Evolutionary conservation across 257 asterid species (phyloP), one percentile per base, ranked within the genome.

Genomic region (Ophiorrhiza pumila): DNA sequence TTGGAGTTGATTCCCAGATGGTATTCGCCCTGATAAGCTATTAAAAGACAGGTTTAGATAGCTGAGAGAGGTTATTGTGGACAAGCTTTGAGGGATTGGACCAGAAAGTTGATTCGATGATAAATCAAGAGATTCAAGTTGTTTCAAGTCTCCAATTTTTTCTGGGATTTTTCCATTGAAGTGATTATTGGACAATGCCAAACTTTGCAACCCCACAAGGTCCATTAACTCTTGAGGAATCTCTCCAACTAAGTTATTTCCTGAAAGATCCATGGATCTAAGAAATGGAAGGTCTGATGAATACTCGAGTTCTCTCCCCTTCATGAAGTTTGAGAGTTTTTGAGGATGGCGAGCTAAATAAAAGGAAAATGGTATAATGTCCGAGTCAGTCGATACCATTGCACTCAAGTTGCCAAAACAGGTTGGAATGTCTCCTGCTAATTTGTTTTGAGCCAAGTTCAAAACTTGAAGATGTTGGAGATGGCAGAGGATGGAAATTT

Each of bases 81-180:
- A 46, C 46, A 81, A 42, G n/a, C 72, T 68, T 25, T 23, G 62
- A 35, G 84, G 83, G 8, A 84, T 77, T 4, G 76, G 13, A 32
- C 84, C 86, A 0, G 74, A 79, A 29, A 81, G 77, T 37, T 71
- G 9, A 29, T 84, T 84, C 42, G 25, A 34, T 1, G 85, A 81
- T 7, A 84, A 2, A 69, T 84, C 88, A 1, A 81, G 84, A 4
- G 88, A 79, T 64, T 76, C 86, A 0, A 81, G 80, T 42, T 41
- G 37, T 22, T 55, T 59, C 76, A 80, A 49, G 37, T 66, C 23
- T 25, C 79, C 85, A 29, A 84, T 77, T 0, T 31, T 72, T 2
- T 62, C 60, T 2, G 86, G 86, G 41, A 84, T 82, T n/a, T 12
- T 58, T 14, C 88, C 83, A 0, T 46, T 79, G 3, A 84, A 43